Base-by-base conservation (phyloP, 306 rosid genomes). In the Vigna hirtella region DNA sequence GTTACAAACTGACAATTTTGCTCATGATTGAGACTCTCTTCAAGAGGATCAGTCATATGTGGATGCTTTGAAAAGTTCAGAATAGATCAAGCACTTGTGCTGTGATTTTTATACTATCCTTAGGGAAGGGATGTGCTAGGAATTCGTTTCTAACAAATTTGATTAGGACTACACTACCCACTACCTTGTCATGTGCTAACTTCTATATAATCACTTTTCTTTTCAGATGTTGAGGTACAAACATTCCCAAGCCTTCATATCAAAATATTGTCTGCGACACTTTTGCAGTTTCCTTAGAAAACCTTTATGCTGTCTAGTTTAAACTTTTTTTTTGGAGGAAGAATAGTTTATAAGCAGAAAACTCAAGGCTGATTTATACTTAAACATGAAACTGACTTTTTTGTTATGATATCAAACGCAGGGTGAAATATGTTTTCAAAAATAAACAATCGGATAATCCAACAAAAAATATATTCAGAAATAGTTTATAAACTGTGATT, bases 11-110 rank as follows among this genome's bases (percentile, higher is more conserved):
- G 10, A 28, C 45, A 74, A 42, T 58, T 30, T 66, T 59, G 10
- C 38, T 42, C 61, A 43, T 72, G 14, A n/a, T 66, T 26, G 7
- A 15, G 71, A 72, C 22, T 63, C 15, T 71, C 11, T 22, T 28
- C 49, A 32, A 20, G 28, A 63, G 70, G 74, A 62, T 63, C 66
- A 20, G n/a, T 71, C 30, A 52, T 77, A 52, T 70, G 49, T 63
- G 18, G 63, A 20, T 63, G 52, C 49, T 4, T 71, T 10, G 11
- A 51, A 68, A 70, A 20, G 49, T 71, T 24, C 12, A 76, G 4
- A 61, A 38, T 59, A 67, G 56, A 24, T 58, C 38, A 49, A 70
- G 22, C 77, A 40, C 59, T 52, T 13, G 2, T 30, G 62, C 30
- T 26, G 9, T 68, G 24, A 77, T 36, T 28, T 7, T 51, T 62